These are phyloP conservation scores for Malassezia brasiliensis DNA, from an alignment of 1,284 basidiomycete species.

Conservation along the genomic window DNA sequence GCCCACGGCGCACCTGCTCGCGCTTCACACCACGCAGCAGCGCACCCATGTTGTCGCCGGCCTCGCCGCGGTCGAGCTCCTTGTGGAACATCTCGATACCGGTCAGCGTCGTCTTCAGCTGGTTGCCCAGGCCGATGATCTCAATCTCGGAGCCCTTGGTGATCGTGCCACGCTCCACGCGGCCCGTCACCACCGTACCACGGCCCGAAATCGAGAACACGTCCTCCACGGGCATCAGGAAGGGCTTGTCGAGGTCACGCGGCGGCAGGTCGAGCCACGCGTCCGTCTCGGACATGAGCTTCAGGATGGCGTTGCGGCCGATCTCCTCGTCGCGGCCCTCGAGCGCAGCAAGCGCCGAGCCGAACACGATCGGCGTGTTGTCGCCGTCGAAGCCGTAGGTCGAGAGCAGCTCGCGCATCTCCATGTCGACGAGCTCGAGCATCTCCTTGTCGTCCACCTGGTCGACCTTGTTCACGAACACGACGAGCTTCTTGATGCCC, in stretches of 20 bases:
- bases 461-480: constrained; percentile 99
- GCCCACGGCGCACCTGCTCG: constrained; percentile 87
- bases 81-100: constrained; percentile 99
- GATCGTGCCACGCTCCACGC: constrained; percentile 89
- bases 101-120: constrained; percentile 85
- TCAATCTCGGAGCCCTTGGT: constrained; percentile 90
- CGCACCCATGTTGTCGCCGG: constrained; percentile 99
- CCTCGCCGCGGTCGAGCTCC: constrained; percentile 93
- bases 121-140: constrained; percentile 74
- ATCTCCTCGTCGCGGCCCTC: constrained; percentile 72
- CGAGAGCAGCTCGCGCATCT: constrained; percentile 93
- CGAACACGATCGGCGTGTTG: constrained; percentile 90
- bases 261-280: constrained; percentile 87
- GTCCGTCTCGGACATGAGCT: constrained; percentile 81
- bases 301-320: constrained; percentile 71
- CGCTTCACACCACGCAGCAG: constrained; percentile 94
- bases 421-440: constrained; percentile 99
- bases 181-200: constrained; percentile 94
- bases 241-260: constrained; percentile 96
- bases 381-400: constrained; percentile 87
- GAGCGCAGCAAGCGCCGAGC: constrained; percentile 87
- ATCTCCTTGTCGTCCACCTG: constrained; percentile 93
- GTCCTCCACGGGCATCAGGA: constrained; percentile 93
- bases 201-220: constrained; percentile 97
- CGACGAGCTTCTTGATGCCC: constrained; percentile 93